Conservation (phyloP, 805 yeast genomes). For the Candida dajiaensis region DNA sequence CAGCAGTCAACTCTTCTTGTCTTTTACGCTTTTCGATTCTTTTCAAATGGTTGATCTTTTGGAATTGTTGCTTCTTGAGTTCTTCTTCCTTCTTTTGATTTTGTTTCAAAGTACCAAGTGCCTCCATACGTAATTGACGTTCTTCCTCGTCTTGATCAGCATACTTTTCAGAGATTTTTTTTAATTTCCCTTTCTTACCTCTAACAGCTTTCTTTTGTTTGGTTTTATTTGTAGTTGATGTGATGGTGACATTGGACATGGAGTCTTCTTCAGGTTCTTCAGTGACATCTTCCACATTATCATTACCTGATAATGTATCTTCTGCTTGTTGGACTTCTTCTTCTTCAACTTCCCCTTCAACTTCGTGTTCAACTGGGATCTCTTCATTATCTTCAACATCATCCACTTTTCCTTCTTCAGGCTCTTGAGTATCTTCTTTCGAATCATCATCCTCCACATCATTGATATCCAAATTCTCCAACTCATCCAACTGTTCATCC, state of each 20-base stretch:
- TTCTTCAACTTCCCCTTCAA: conserved; percentile 11
- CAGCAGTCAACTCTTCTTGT: conserved; percentile 32
- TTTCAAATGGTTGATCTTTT: conserved; percentile 29
- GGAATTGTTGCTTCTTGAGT: conserved; percentile 26
- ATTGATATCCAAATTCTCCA: conserved; percentile 13
- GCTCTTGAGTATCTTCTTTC: conserved; percentile 10
- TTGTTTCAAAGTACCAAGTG: conserved; percentile 76
- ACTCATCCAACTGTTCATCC: conserved; percentile 20
- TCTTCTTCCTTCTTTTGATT: conserved; percentile 32
- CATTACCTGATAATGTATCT: conserved; percentile 5
- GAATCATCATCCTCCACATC: conserved; percentile 12
- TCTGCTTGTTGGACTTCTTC: conserved; percentile 6
- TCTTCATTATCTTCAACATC: background rate
- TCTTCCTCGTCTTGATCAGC: conserved; percentile 93
- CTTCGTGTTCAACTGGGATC: conserved; percentile 5
- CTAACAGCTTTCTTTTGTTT: conserved; percentile 42
- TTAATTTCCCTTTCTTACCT: conserved; percentile 81
- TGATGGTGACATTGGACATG: background rate
- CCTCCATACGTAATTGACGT: conserved; percentile 64
- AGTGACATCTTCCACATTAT: background rate
- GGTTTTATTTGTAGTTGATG: conserved; percentile 1
- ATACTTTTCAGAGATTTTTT: conserved; percentile 77
- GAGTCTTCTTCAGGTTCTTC: conserved; percentile 7
- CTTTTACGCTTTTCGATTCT: conserved; percentile 30
- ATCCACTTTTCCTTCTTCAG: conserved; percentile 9